phyloP scores from a whole-genome alignment of 768 basidiomycete species.

The Lyophyllum atratum region DNA sequence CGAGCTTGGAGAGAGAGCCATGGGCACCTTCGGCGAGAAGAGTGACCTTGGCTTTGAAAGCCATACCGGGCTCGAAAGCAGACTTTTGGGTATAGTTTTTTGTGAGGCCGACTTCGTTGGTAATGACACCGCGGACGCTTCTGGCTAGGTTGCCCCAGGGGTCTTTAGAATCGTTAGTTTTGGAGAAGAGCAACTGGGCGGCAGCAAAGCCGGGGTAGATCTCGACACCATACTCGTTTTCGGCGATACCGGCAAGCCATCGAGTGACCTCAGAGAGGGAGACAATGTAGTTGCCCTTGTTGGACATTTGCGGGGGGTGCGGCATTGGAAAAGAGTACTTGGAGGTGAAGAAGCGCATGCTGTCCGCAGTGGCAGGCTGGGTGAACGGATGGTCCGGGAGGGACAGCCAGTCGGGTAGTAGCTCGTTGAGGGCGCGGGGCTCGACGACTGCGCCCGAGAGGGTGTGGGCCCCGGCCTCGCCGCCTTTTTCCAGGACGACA shows the following conservation, averaged over 20 bases:
- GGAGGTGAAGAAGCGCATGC: slow-evolving; percentile 85
- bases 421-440: slow-evolving; percentile 86
- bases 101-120: slow-evolving; percentile 94
- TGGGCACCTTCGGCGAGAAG: slow-evolving; percentile 95
- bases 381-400: slow-evolving; percentile 71
- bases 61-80: slow-evolving; percentile 94
- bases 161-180: slow-evolving; percentile 45
- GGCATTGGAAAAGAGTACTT: slow-evolving; percentile 77
- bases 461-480: slow-evolving; percentile 92
- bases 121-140: slow-evolving; percentile 76
- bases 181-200: slow-evolving; percentile 74
- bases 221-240: slow-evolving; percentile 80
- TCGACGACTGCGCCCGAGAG: slow-evolving; percentile 96
- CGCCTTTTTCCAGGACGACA: slow-evolving; percentile 93
- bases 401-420: slow-evolving; percentile 82
- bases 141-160: slow-evolving; percentile 43
- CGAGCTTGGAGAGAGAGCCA: slow-evolving; percentile 83
- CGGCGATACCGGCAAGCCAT: slow-evolving; percentile 88
- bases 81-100: slow-evolving; percentile 76
- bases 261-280: slow-evolving; percentile 87
- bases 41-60: slow-evolving; percentile 89
- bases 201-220: slow-evolving; percentile 97
- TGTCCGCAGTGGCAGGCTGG: slow-evolving; percentile 73
- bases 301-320: slow-evolving; percentile 96
- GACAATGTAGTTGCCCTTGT: slow-evolving; percentile 89